Base-by-base conservation (phyloP, 2,329 filamentous ascomycete genomes). In the Aureobasidium sp. region DNA sequence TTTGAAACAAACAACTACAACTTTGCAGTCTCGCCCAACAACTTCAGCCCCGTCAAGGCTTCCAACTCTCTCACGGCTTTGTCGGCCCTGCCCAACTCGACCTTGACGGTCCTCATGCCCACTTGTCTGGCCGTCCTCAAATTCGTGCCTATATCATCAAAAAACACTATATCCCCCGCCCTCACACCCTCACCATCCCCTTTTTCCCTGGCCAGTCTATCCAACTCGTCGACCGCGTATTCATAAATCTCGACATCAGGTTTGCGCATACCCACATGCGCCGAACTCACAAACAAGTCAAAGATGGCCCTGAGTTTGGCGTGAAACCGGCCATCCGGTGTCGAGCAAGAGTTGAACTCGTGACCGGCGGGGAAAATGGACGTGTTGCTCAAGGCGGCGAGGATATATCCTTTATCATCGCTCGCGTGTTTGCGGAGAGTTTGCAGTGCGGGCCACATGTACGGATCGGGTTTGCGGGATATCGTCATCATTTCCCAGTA, bases 101-200 rank as follows among this genome's bases (percentile, higher is more conserved):
- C 93, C 70, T 91, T 95, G 59, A 97, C 79, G 0, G 91, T 97
- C 53, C 77, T 71, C 67, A 97, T 84, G 0, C 91, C 91, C 19
- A 83, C 73, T 44, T 77, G 77, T 69, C 77, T 86, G 1, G 83
- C 93, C 39, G 79, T 84, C 74, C 90, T 93, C 55, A 97, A 69
- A 66, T 98, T 98, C 69, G 90, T 84, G 1, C 93, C 93, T 66
- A 98, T 95, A 62, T 96, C 90, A 66, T 96, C 93, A 45, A 96
- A 70, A 66, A 98, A 98, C 4, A 95, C 70, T 39, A 96, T 74
- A 53, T 96, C 88, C 0, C 72, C 72, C 0, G 85, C 71, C 53
- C 71, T 68, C 7, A 94, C 73, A 0, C 77, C 14, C 67, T 68
- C 73, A 77, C 79, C 3, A 75, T 60, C 71, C 74, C 57, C 71